Conservation (phyloP, 768 basidiomycete genomes). For the Phlebiopsis flavidoalba region DNA sequence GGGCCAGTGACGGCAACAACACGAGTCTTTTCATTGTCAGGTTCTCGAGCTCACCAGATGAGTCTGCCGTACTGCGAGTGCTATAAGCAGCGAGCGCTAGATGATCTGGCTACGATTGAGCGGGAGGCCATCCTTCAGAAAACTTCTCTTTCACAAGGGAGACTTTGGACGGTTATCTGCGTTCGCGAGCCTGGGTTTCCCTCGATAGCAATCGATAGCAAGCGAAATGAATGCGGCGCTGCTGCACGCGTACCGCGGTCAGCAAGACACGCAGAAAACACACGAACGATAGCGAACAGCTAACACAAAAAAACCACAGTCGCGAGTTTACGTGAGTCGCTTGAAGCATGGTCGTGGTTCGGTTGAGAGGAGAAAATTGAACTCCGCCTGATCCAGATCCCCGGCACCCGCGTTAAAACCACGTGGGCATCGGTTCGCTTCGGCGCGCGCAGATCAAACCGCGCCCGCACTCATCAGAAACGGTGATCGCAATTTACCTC, state of each 20-base stretch:
- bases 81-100: not conserved
- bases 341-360: not conserved
- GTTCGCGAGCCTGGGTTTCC: not conserved
- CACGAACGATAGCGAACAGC: not conserved
- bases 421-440: not conserved
- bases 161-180: not conserved
- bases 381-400: not conserved
- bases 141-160: too few species aligned
- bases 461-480: not conserved
- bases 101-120: not conserved
- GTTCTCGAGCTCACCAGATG: not conserved
- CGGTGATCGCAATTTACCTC: conserved; percentile 2
- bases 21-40: not conserved
- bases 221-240: not conserved
- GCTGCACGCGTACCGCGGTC: not conserved
- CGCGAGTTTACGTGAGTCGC: not conserved
- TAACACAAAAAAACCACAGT: not conserved
- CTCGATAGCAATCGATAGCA: not conserved
- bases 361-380: not conserved
- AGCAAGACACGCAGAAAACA: not conserved
- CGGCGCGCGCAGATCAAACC: conserved; percentile 3
- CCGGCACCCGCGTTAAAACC: not conserved
- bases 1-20: not conserved
- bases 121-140: not conserved
- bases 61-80: not conserved